phyloP scores from a whole-genome alignment of 306 rosid genomes.

The Quercus wislizeni region DNA sequence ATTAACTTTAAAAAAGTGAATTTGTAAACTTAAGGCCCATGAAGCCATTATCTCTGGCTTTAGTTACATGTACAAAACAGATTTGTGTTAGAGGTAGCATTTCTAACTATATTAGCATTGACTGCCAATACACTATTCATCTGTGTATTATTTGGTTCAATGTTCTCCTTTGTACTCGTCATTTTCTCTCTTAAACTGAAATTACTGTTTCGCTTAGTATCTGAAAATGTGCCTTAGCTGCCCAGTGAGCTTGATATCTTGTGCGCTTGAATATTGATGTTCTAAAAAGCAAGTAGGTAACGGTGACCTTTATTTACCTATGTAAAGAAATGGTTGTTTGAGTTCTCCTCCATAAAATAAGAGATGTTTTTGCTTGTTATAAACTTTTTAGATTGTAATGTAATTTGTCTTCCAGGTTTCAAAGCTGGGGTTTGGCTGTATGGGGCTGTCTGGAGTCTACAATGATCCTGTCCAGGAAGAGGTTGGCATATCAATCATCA shows the following conservation, averaged over 20 bases:
- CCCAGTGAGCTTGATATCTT: neutral
- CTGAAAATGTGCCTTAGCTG: neutral
- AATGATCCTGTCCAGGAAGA: too few species aligned
- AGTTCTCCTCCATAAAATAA: too few species aligned
- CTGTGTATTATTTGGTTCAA: neutral
- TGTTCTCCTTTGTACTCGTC: neutral
- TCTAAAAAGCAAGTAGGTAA: neutral
- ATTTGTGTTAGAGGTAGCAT: neutral
- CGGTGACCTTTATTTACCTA: neutral
- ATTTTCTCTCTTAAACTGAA: neutral
- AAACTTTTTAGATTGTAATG: too few species aligned
- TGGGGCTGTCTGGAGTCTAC: too few species aligned
- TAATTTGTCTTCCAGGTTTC: too few species aligned
- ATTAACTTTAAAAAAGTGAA: neutral
- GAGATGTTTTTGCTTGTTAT: too few species aligned
- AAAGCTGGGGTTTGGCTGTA: too few species aligned
- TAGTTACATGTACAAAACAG: neutral
- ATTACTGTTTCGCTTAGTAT: neutral
- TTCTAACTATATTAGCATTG: neutral
- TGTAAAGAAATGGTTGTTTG: too few species aligned
- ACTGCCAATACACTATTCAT: neutral
- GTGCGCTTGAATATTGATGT: neutral
- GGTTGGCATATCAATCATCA: too few species aligned
- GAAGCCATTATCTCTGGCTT: neutral
- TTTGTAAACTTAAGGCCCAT: neutral